A percentile compares a stretch with the other conserved stretches of the same genome.
Conservation (phyloP, 73 alveolate genomes). For the Symbiodinium natans region DNA sequence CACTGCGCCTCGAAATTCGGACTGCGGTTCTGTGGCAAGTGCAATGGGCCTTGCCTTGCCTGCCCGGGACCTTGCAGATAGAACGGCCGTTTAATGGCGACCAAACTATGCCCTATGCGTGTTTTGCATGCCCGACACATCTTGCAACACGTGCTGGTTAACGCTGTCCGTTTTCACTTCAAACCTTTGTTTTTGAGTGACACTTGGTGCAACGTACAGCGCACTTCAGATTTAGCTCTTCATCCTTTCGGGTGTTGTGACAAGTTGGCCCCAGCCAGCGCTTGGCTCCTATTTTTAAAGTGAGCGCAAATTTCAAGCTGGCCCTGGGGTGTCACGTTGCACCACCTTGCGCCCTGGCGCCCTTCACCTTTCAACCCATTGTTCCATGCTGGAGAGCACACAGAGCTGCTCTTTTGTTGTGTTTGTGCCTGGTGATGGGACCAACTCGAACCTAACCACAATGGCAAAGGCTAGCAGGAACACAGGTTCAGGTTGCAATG, state of each 20-base stretch:
- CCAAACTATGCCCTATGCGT: not conserved
- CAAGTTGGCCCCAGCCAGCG: not conserved
- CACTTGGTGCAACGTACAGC: not conserved
- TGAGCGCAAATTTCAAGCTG: not conserved
- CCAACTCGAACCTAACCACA: no score
- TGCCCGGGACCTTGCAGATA: not conserved
- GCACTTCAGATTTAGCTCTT: not conserved
- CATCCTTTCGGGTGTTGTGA: not conserved
- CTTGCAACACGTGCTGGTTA: not conserved
- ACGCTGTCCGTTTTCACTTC: not conserved
- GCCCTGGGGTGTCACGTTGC: not conserved
- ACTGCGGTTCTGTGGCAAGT: not conserved
- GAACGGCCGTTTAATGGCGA: not conserved
- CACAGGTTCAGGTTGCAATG: no score
- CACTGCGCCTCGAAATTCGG: not conserved
- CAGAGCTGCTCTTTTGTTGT: constrained; percentile 72
- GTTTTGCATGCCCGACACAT: not conserved
- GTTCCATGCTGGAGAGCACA: constrained; percentile 79
- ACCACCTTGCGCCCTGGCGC: not conserved
- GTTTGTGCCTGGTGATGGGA: not conserved
- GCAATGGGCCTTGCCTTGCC: not conserved
- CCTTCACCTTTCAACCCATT: not conserved
- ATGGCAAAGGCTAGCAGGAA: no score
- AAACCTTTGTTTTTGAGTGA: not conserved
- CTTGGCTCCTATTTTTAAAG: not conserved